Conservation (phyloP, 2,329 filamentous ascomycete genomes). For the Sclerotinia trifoliorum region DNA sequence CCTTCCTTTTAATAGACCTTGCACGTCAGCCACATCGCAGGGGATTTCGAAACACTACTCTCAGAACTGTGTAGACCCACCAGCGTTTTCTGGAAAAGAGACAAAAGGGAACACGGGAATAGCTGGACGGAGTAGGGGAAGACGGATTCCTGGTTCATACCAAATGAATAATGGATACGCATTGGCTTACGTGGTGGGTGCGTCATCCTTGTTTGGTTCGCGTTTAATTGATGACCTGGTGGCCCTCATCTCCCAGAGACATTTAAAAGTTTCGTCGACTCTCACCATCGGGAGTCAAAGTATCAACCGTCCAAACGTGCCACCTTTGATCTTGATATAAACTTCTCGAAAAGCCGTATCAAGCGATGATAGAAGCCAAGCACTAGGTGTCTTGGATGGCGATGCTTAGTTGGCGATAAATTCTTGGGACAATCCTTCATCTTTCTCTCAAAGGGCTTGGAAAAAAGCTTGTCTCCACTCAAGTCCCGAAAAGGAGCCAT, state of each 20-base stretch:
- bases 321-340: conserved; percentile 9
- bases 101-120: neutral
- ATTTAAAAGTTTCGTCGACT: neutral
- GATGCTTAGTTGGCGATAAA: conserved; percentile 9
- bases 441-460: neutral
- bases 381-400: conserved; percentile 14
- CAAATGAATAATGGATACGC: conserved; percentile 21
- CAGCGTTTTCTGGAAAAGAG: neutral
- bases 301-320: neutral
- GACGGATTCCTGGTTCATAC: neutral
- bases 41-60: conserved; percentile 1
- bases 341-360: neutral
- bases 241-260: conserved; percentile 19
- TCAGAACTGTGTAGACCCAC: neutral
- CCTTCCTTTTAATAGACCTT: conserved; percentile 3
- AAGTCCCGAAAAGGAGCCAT: conserved; percentile 9
- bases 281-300: neutral
- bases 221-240: neutral
- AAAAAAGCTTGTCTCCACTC: conserved; percentile 20
- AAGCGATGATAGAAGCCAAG: conserved; percentile 17
- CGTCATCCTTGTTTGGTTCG: conserved; percentile 21
- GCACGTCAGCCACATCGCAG: neutral
- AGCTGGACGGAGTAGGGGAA: neutral
- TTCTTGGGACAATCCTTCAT: neutral
- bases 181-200: conserved; percentile 19